A percentile compares a stretch with the other conserved stretches of the same genome.
Conservation (phyloP, 768 basidiomycete species). For the Serendipita sp. region DNA sequence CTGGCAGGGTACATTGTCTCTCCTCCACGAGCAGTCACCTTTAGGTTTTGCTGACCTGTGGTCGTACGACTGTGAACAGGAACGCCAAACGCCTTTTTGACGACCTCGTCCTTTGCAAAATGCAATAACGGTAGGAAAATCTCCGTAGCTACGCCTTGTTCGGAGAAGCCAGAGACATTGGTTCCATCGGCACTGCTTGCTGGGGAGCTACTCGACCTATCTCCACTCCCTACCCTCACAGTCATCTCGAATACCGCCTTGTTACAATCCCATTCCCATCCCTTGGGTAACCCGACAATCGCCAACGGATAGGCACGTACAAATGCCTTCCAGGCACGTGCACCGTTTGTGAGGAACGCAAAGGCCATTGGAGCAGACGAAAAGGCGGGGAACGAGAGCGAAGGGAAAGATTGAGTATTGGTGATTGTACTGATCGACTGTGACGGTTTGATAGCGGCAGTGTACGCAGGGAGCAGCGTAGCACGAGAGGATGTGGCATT, state of each 20-base stretch:
- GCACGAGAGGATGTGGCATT: neutral
- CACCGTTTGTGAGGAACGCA: slow-evolving; percentile 68
- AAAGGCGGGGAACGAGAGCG: neutral
- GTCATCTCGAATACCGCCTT: slow-evolving; percentile 54
- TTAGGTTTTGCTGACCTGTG: neutral
- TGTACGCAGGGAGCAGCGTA: neutral
- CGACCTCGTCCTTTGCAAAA: slow-evolving; percentile 36
- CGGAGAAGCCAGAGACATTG: slow-evolving; percentile 10
- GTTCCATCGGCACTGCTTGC: slow-evolving; percentile 10
- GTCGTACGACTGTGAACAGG: neutral
- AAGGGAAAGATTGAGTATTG: neutral
- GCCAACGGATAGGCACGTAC: slow-evolving; percentile 66
- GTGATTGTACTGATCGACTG: neutral
- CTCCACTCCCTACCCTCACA: slow-evolving; percentile 44
- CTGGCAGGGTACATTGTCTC: too few relatives aligned
- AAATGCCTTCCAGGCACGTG: slow-evolving; percentile 73
- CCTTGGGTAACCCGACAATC: slow-evolving; percentile 46
- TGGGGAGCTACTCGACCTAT: slow-evolving; percentile 21
- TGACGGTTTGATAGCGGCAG: neutral
- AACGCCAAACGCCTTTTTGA: neutral
- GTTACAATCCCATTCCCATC: slow-evolving; percentile 60
- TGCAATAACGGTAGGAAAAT: slow-evolving; percentile 84
- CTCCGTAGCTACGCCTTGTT: slow-evolving; percentile 52
- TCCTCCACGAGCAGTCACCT: too few relatives aligned
- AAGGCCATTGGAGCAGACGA: slow-evolving; percentile 21